A percentile compares a stretch with the other conserved stretches of the same genome.
Conservation (phyloP, 2,329 filamentous ascomycete genomes). For the Colletotrichum kahawae region DNA sequence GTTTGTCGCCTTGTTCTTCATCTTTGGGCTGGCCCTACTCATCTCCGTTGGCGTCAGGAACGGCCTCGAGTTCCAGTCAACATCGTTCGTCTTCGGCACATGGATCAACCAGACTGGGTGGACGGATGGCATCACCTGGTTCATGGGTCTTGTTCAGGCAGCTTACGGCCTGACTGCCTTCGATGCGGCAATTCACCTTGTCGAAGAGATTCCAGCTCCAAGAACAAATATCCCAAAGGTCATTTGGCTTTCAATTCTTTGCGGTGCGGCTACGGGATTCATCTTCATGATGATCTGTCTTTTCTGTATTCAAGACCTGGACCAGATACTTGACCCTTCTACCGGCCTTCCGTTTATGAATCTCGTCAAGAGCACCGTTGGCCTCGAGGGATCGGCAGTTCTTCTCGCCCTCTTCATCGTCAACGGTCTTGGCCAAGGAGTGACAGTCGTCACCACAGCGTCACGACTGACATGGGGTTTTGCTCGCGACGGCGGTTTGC, state of each 20-base stretch:
- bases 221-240: constrained; percentile 54
- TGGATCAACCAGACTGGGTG: constrained; percentile 60
- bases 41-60: constrained; percentile 54
- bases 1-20: constrained; percentile 57
- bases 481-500: constrained; percentile 54
- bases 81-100: constrained; percentile 55
- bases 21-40: constrained; percentile 55
- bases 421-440: constrained; percentile 59
- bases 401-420: constrained; percentile 59
- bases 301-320: constrained; percentile 53
- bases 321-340: constrained; percentile 41
- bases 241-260: constrained; percentile 56
- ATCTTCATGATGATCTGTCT: constrained; percentile 58
- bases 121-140: constrained; percentile 61
- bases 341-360: constrained; percentile 55
- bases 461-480: constrained; percentile 60
- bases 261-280: constrained; percentile 52
- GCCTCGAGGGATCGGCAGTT: constrained; percentile 44
- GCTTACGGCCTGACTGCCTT: constrained; percentile 63
- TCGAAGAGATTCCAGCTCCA: constrained; percentile 60
- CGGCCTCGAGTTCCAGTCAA: constrained; percentile 50
- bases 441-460: constrained; percentile 55
- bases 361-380: constrained; percentile 44
- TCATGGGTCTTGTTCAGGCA: constrained; percentile 60
- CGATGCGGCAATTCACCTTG: constrained; percentile 63